These are phyloP conservation scores for Fusarium denticulatum DNA, from an alignment of 2,329 filamentous ascomycete species.

Conservation along the genomic window DNA sequence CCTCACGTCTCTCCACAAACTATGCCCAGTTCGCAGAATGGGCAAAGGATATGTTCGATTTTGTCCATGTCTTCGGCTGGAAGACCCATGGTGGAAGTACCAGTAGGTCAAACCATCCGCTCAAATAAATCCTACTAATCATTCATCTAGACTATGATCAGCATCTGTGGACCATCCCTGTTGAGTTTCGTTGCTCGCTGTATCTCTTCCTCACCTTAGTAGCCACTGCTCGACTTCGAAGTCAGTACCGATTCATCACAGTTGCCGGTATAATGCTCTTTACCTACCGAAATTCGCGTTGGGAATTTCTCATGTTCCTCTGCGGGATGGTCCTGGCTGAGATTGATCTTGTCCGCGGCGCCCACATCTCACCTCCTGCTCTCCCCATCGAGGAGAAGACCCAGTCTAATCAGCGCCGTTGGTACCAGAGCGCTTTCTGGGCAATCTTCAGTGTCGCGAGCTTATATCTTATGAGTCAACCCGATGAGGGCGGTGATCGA, in stretches of 20 bases:
- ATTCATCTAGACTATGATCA: slow-evolving; percentile 58
- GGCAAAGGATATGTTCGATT: slow-evolving; percentile 58
- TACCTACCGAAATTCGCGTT: slow-evolving; percentile 58
- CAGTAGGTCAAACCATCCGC: slow-evolving; percentile 41
- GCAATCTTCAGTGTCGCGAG: slow-evolving; percentile 56
- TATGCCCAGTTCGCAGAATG: slow-evolving; percentile 58
- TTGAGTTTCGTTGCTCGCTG: slow-evolving; percentile 68
- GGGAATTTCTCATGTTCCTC: slow-evolving; percentile 66
- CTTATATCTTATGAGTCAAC: slow-evolving; percentile 61
- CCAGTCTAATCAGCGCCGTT: neutral
- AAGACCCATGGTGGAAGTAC: slow-evolving; percentile 58
- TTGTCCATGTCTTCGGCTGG: slow-evolving; percentile 64
- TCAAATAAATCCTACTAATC: neutral
- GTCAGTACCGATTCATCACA: slow-evolving; percentile 53
- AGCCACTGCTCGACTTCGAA: slow-evolving; percentile 59
- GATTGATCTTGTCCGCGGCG: slow-evolving; percentile 60
- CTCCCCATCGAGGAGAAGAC: slow-evolving; percentile 41
- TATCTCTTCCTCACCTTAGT: slow-evolving; percentile 65
- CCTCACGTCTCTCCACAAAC: slow-evolving; percentile 49
- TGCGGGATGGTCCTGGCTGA: slow-evolving; percentile 66
- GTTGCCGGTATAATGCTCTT: slow-evolving; percentile 56
- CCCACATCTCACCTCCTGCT: slow-evolving; percentile 50
- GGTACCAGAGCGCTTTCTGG: slow-evolving; percentile 49
- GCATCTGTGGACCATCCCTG: slow-evolving; percentile 71
- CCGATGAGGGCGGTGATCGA: slow-evolving; percentile 53